These are phyloP conservation scores for Malassezia arunalokei DNA, from an alignment of 1,284 basidiomycete genomes.

Conservation along the genomic window DNA sequence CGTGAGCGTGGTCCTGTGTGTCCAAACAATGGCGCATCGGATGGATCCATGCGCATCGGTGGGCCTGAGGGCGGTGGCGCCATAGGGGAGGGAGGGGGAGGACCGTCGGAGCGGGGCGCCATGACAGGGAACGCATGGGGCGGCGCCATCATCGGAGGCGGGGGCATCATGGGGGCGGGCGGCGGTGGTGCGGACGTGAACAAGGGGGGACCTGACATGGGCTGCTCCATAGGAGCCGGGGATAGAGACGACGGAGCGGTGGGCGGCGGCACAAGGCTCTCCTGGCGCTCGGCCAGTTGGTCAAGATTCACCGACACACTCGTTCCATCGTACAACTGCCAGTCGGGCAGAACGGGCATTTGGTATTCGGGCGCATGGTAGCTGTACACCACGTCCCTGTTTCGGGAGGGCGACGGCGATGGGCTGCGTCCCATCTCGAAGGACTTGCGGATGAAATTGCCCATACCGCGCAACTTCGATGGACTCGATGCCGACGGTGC, in stretches of 20 bases:
- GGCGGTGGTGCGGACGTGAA: background rate
- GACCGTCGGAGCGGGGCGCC: background rate
- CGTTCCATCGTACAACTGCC: slow-evolving; percentile 14
- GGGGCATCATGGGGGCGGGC: background rate
- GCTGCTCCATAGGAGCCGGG: too few relatives aligned
- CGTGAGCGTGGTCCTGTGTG: background rate
- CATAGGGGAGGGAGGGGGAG: too few relatives aligned
- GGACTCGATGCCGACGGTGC: background rate
- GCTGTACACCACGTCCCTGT: slow-evolving; percentile 6
- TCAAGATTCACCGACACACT: slow-evolving; percentile 1
- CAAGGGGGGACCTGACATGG: too few relatives aligned
- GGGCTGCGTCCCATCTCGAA: slow-evolving; percentile 1
- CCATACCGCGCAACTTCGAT: slow-evolving; percentile 1
- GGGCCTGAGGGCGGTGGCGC: background rate
- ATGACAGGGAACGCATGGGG: background rate
- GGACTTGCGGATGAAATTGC: slow-evolving; percentile 6
- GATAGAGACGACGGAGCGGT: background rate
- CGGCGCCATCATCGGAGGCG: background rate
- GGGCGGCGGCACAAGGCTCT: background rate
- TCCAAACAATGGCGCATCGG: background rate
- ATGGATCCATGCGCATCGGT: background rate
- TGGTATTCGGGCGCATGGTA: slow-evolving; percentile 6
- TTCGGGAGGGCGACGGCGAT: slow-evolving; percentile 2
- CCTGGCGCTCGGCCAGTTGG: background rate
- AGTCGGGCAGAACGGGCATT: slow-evolving; percentile 13